A percentile compares a stretch with the other conserved stretches of the same genome.
These are phyloP conservation scores for Corylus americana DNA, from an alignment of 306 rosid genomes.

Conservation along the genomic window DNA sequence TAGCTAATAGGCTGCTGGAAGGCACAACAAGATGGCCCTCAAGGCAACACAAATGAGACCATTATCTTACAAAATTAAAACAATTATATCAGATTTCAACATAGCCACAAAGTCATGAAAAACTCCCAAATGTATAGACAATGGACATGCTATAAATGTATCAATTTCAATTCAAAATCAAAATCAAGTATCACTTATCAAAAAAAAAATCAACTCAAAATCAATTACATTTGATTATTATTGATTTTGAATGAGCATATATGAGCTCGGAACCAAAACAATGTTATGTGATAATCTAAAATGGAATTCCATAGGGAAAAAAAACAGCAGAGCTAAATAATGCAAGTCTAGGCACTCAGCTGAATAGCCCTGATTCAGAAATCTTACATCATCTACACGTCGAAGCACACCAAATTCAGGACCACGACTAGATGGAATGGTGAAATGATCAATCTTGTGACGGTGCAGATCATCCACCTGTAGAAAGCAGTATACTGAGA, in stretches of 20 bases:
- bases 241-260: not conserved
- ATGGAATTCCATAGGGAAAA: not conserved
- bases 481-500: slow-evolving; percentile 23
- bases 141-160: not conserved
- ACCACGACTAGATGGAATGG: slow-evolving; percentile 75
- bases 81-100: not conserved
- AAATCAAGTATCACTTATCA: too few relatives aligned
- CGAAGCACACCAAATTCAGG: slow-evolving; percentile 73
- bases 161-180: not conserved
- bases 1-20: not conserved
- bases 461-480: slow-evolving; percentile 93
- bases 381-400: slow-evolving; percentile 85
- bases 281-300: not conserved
- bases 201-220: not conserved
- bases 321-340: not conserved
- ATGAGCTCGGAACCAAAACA: not conserved
- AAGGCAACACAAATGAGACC: not conserved
- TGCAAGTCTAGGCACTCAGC: not conserved
- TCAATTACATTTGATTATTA: not conserved
- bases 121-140: not conserved
- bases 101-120: not conserved
- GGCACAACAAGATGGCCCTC: slow-evolving; percentile 4
- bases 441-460: slow-evolving; percentile 94
- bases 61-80: not conserved
- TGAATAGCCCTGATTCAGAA: slow-evolving; percentile 20